A percentile compares a stretch with the other conserved stretches of the same genome.
These are phyloP conservation scores for Taiozyma sp. DNA, from an alignment of 1,139 yeast species.

Conservation along the genomic window DNA sequence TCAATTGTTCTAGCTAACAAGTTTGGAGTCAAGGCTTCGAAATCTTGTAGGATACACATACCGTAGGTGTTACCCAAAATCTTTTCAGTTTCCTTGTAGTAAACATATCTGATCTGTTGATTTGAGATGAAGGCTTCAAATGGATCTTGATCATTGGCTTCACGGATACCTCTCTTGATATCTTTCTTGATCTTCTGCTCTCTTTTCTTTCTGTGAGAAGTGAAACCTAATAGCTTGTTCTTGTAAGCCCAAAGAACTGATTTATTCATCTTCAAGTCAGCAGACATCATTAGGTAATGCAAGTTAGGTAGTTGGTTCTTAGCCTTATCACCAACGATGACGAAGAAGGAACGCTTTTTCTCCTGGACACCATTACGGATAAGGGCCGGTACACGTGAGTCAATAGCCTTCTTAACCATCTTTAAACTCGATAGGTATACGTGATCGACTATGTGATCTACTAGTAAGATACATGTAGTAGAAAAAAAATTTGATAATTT, in stretches of 20 bases:
- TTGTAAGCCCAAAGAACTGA: constrained; percentile 98
- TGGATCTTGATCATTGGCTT: constrained; percentile 92
- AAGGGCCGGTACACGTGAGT: constrained; percentile 89
- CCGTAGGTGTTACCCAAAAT: constrained; percentile 97
- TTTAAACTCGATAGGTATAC: constrained; percentile 2
- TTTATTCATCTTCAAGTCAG: constrained; percentile 92
- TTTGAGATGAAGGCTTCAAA: constrained; percentile 92
- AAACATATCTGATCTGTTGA: constrained; percentile 91
- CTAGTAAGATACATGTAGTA: neutral
- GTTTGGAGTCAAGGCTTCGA: constrained; percentile 95
- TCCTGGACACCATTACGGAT: constrained; percentile 96
- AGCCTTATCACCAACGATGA: constrained; percentile 95
- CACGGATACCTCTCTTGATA: constrained; percentile 89
- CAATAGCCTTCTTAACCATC: constrained; percentile 95
- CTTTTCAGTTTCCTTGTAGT: constrained; percentile 95
- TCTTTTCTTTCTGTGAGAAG: constrained; percentile 93
- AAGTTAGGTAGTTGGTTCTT: constrained; percentile 93
- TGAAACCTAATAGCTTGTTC: constrained; percentile 85
- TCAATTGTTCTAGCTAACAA: constrained; percentile 93
- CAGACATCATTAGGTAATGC: constrained; percentile 93
- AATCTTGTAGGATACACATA: constrained; percentile 95
- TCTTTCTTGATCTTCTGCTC: constrained; percentile 91
- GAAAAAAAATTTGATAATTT: neutral
- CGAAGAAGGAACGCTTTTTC: constrained; percentile 86
- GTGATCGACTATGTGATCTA: neutral